A percentile compares a stretch with the other conserved stretches of the same genome.
These are phyloP conservation scores for Tolypocladium sp. DNA, from an alignment of 2,329 filamentous ascomycete species.

Conservation along the genomic window DNA sequence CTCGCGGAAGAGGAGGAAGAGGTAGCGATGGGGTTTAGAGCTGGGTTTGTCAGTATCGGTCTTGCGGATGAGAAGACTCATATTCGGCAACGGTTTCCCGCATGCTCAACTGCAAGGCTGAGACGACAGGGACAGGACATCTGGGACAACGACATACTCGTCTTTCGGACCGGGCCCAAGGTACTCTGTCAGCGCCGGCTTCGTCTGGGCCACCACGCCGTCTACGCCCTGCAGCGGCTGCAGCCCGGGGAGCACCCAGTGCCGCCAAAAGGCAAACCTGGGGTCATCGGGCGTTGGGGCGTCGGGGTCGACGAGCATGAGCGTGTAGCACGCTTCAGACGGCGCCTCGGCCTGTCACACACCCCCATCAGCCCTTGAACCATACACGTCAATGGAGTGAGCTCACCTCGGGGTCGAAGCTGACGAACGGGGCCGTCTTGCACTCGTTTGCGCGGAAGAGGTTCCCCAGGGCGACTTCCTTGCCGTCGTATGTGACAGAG, in stretches of 20 bases:
- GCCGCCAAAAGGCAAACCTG: slow-evolving; percentile 46
- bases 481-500: not conserved
- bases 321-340: slow-evolving; percentile 27
- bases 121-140: not conserved
- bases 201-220: slow-evolving; percentile 16
- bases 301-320: slow-evolving; percentile 44
- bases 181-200: slow-evolving; percentile 29
- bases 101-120: not conserved
- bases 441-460: not conserved
- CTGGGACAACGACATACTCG: slow-evolving; percentile 19
- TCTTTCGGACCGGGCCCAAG: slow-evolving; percentile 35
- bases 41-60: slow-evolving; percentile 12
- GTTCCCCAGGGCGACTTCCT: not conserved
- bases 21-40: slow-evolving; percentile 37
- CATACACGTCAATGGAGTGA: too few relatives aligned
- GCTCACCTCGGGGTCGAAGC: slow-evolving; percentile 8
- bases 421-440: not conserved
- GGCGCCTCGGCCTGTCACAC: slow-evolving; percentile 9
- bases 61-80: not conserved
- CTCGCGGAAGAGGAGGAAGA: slow-evolving; percentile 35
- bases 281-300: slow-evolving; percentile 45
- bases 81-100: too few relatives aligned
- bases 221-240: slow-evolving; percentile 16
- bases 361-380: too few relatives aligned
- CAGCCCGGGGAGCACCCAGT: slow-evolving; percentile 39